Evolutionary conservation across 331 rosid genomes (phyloP), one percentile per base, ranked within the genome.

Genomic region (Dryas integrifolia): DNA sequence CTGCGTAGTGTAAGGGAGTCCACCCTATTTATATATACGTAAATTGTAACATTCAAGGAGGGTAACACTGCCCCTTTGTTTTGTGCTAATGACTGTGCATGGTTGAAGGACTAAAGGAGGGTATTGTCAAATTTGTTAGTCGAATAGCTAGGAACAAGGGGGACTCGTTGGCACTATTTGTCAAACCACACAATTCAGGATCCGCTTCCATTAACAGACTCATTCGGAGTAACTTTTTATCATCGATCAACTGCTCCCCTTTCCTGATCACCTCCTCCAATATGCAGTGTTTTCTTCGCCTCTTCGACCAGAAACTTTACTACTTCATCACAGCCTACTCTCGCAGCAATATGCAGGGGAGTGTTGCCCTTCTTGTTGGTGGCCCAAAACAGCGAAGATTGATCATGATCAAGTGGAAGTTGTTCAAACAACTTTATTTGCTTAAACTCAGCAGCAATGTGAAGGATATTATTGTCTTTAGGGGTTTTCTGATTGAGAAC

Each of bases 1-100:
- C 79, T 3, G 82, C 73, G 26, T 79, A 79, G 62, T 77, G 81
- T 18, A 77, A 67, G 0, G 75, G 75, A 4, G 71, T 72, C 82
- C 77, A 72, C 7, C 82, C 77, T n/a, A n/a, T n/a, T n/a, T n/a
- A n/a, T n/a, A n/a, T n/a, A n/a, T n/a, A n/a, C n/a, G n/a, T n/a
- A n/a, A n/a, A n/a, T n/a, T n/a, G n/a, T n/a, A n/a, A n/a, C n/a
- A n/a, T n/a, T n/a, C n/a, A n/a, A n/a, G n/a, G n/a, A n/a, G n/a
- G n/a, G n/a, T n/a, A n/a, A n/a, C n/a, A n/a, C n/a, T n/a, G n/a
- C n/a, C n/a, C n/a, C n/a, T n/a, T n/a, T n/a, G n/a, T n/a, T n/a
- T n/a, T n/a, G n/a, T n/a, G n/a, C n/a, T n/a, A n/a, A n/a, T n/a
- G n/a, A n/a, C n/a, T n/a, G n/a, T n/a, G n/a, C n/a, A n/a, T n/a